Percentiles rank a stretch among this genome's conserved stretches.
Conservation (phyloP, 208 protist species). For the Crithidia acanthocephali region DNA sequence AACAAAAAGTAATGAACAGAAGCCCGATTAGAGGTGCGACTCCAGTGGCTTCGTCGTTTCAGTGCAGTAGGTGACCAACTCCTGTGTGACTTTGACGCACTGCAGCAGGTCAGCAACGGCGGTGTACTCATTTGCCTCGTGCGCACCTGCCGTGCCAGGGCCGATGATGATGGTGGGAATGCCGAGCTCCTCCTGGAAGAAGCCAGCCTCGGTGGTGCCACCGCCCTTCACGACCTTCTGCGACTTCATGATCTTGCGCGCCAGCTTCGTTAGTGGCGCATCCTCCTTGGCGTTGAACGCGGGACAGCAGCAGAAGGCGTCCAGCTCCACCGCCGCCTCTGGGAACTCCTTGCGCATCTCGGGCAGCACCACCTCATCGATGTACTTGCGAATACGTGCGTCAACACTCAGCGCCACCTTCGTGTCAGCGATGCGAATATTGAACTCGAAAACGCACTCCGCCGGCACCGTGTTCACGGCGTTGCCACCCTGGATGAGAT, state of each 20-base stretch:
- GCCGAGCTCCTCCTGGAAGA: conserved; percentile 48
- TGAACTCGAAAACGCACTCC: conserved; percentile 46
- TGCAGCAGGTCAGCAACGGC: conserved; percentile 17
- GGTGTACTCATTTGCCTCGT: conserved; percentile 59
- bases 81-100: conserved; percentile 14
- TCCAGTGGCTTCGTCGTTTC: conserved; percentile 6
- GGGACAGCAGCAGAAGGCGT: conserved; percentile 23
- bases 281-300: conserved; percentile 39
- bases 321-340: conserved; percentile 23
- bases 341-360: conserved; percentile 44
- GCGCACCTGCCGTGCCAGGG: conserved; percentile 43
- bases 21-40: conserved; percentile 6
- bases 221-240: conserved; percentile 24
- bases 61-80: background rate
- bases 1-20: background rate
- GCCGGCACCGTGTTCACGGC: conserved; percentile 62
- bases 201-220: conserved; percentile 49
- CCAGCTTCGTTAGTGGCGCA: conserved; percentile 39
- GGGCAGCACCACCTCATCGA: conserved; percentile 31
- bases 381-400: conserved; percentile 36
- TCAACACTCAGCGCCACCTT: conserved; percentile 27
- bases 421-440: conserved; percentile 36
- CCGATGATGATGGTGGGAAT: conserved; percentile 58
- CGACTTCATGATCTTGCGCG: conserved; percentile 22
- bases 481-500: conserved; percentile 48